Percentiles rank a stretch among this genome's conserved stretches.
Conservation (phyloP, 176 grass and related monocot species). For the Musa beccarii region DNA sequence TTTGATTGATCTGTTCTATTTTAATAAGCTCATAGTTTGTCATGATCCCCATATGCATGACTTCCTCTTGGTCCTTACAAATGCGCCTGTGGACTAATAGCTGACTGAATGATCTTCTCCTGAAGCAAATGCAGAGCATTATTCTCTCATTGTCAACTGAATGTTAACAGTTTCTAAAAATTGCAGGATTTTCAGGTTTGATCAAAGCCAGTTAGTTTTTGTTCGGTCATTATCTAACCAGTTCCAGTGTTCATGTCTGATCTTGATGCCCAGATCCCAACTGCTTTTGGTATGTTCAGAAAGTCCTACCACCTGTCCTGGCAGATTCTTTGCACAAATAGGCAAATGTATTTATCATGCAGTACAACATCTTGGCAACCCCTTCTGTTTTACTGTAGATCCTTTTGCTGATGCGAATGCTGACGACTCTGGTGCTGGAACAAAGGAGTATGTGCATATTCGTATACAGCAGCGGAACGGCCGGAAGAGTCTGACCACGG, state of each 20-base stretch:
- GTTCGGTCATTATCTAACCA: neutral
- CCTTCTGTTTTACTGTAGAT: conserved; percentile 17
- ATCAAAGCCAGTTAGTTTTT: neutral
- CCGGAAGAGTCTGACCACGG: conserved; percentile 69
- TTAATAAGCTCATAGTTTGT: no score
- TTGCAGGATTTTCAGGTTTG: neutral
- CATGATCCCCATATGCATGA: no score
- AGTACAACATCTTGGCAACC: no score
- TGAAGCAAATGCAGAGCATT: neutral
- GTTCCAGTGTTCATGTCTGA: conserved; percentile 60
- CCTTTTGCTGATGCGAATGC: conserved; percentile 73
- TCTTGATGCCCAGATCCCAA: conserved; percentile 52
- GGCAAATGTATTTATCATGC: neutral
- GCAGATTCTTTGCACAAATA: neutral
- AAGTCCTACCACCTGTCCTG: neutral
- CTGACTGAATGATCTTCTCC: neutral
- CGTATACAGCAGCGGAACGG: conserved; percentile 80
- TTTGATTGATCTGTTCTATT: no score
- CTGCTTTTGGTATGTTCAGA: conserved; percentile 44
- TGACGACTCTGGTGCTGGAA: conserved; percentile 50
- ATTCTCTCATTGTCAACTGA: neutral
- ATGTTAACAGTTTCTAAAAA: neutral
- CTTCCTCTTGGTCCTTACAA: neutral
- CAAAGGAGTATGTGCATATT: conserved; percentile 85
- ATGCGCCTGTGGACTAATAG: neutral